Base-by-base conservation (phyloP, 176 grass and related monocot species). In the Puya raimondii region DNA sequence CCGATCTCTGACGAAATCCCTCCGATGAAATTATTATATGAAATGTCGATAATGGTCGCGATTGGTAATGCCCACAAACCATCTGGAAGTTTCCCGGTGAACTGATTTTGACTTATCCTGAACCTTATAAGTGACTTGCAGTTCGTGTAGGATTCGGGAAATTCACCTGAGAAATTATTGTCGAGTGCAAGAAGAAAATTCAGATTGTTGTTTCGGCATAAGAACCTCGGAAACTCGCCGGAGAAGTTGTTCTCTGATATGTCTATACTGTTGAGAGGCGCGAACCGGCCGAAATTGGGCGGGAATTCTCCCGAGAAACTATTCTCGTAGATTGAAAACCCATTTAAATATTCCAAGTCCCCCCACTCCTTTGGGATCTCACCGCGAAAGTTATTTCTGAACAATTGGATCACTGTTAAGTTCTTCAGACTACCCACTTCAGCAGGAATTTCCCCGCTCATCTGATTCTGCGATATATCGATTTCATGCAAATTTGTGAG, bases 171-270 rank as follows among this genome's bases (percentile, higher is more conserved):
- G 80, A 96, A 96, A 69, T 80, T 80, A 33, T 96, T 96, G 67
- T 96, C 75, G 3, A 96, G 80, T 2, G 88, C 81, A 3, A 96
- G 83, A 11, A 96, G 83, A 49, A 47, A 89, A 16, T 66, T 49
- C 33, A 96, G 79, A 18, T 63, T 79, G 18, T 66, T 84, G 14
- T 82, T 74, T 8, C 69, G 16, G 73, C 92, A 96, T 10, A 96
- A 50, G 69, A 80, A 74, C 77, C 74, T 82, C 14, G 92, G 92
- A 66, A 96, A 89, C 5, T 69, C 50, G 8, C 92, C 88, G 1
- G 76, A 67, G 76, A 96, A 86, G 20, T 17, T 63, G 71, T 96
- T 96, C 79, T 86, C 86, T 8, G 92, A 96, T 59, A 96, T 91
- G 78, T 96, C 92, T 2, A 96, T 53, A 75, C 61, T 84, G 16